Evolutionary conservation across 2,329 filamentous ascomycete species (phyloP).

Genomic region (Claviceps digitariae): DNA sequence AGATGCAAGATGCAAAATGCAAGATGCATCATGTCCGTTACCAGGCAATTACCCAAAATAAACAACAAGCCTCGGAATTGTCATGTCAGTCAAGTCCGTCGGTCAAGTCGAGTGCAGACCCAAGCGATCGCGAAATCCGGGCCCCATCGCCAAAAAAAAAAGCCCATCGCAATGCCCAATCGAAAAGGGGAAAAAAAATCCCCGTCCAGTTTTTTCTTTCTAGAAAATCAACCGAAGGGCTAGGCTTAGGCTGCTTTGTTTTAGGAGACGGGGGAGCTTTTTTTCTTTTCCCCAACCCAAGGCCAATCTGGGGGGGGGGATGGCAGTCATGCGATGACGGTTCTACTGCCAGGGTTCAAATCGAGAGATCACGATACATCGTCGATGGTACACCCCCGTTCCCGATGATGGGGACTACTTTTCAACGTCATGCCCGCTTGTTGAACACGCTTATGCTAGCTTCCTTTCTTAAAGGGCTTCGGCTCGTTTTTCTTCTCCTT

Average conservation of each 20-base stretch:
- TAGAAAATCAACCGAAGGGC: not conserved
- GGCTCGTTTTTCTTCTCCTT: not conserved
- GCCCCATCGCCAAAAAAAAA: not conserved
- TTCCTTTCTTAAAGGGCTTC: not conserved
- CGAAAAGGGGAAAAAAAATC: too few species aligned
- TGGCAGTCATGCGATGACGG: constrained; percentile 5
- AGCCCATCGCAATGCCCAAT: not conserved
- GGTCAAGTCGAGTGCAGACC: not conserved
- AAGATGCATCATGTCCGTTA: too few species aligned
- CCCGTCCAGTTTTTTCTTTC: too few species aligned
- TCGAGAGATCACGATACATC: constrained; percentile 3
- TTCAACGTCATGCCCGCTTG: not conserved
- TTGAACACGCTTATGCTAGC: not conserved
- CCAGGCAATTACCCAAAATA: too few species aligned
- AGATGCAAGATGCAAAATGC: too few species aligned
- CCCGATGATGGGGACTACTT: constrained; percentile 1
- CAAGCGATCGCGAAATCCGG: not conserved
- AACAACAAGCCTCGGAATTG: not conserved
- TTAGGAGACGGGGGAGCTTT: too few species aligned
- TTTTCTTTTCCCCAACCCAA: too few species aligned
- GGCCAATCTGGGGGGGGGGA: not conserved
- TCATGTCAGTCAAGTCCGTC: not conserved
- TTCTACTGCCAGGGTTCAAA: constrained; percentile 2
- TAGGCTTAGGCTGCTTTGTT: not conserved
- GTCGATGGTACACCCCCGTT: constrained; percentile 7